Evolutionary conservation across 768 basidiomycete species (phyloP).

Genomic region (Lepiota venenata): DNA sequence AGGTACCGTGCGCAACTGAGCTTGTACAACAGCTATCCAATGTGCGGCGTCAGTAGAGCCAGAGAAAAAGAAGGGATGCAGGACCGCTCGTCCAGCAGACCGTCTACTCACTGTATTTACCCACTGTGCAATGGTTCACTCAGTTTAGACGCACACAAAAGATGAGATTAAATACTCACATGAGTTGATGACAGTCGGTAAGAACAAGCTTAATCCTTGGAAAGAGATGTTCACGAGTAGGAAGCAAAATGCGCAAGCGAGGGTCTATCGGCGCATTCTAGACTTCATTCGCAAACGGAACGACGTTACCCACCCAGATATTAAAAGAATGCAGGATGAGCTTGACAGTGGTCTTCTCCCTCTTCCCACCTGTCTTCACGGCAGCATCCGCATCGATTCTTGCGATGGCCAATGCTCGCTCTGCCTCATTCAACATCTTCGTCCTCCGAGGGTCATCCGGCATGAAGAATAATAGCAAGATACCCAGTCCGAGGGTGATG

Average conservation of each 20-base stretch:
- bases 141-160: not conserved
- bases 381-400: slow-evolving; percentile 27
- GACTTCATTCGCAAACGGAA: not conserved
- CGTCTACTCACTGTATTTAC: slow-evolving; percentile 30
- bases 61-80: not conserved
- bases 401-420: slow-evolving; percentile 24
- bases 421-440: slow-evolving; percentile 24
- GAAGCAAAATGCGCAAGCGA: slow-evolving; percentile 26
- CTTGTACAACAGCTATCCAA: slow-evolving; percentile 37
- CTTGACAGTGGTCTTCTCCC: slow-evolving; percentile 12
- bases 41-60: not conserved
- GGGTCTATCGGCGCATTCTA: slow-evolving; percentile 19
- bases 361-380: slow-evolving; percentile 6
- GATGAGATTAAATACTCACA: slow-evolving; percentile 28
- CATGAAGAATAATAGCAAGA: slow-evolving; percentile 23
- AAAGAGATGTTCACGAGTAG: slow-evolving; percentile 39
- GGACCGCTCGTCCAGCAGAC: not conserved
- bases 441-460: slow-evolving; percentile 26
- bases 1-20: slow-evolving; percentile 46
- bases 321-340: slow-evolving; percentile 14
- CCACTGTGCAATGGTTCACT: slow-evolving; percentile 23
- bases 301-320: slow-evolving; percentile 11
- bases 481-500: slow-evolving; percentile 24
- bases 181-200: slow-evolving; percentile 43
- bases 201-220: slow-evolving; percentile 41